phyloP scores from a whole-genome alignment of 345 rosid genomes.

The Erysimum cheiranthoides region DNA sequence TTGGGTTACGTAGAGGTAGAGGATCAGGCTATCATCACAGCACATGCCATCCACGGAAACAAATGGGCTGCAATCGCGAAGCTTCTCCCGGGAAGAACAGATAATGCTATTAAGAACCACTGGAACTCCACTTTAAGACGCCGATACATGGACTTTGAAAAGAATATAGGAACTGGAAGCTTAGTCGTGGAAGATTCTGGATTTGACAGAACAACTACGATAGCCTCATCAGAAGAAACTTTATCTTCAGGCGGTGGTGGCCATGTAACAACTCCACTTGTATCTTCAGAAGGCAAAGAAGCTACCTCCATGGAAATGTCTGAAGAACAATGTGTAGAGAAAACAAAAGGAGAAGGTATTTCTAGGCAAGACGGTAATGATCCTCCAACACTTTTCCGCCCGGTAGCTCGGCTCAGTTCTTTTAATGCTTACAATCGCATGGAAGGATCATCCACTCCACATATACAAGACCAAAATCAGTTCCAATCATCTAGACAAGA shows the following conservation, averaged over 20 bases:
- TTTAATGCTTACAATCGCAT: conserved; percentile 51
- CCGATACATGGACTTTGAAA: conserved; percentile 50
- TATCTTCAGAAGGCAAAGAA: conserved; percentile 64
- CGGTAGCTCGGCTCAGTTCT: conserved; percentile 71
- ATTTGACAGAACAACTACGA: conserved; percentile 51
- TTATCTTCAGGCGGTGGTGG: conserved; percentile 61
- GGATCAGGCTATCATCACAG: conserved; percentile 65
- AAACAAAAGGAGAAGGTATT: conserved; percentile 38
- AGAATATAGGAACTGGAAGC: conserved; percentile 42
- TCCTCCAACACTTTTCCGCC: conserved; percentile 68
- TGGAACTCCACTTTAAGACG: conserved; percentile 90
- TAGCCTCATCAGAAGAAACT: conserved; percentile 79
- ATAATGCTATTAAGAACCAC: conserved; percentile 86
- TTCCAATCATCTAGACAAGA: conserved; percentile 53
- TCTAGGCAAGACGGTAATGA: conserved; percentile 50
- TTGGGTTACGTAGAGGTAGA: conserved; percentile 63
- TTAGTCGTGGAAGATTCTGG: conserved; percentile 48
- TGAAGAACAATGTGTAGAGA: conserved; percentile 53
- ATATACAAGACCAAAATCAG: conserved; percentile 46
- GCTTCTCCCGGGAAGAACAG: conserved; percentile 86
- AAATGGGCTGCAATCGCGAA: conserved; percentile 87
- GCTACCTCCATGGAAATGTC: conserved; percentile 52
- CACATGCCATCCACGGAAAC: conserved; percentile 82
- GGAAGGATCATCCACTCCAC: conserved; percentile 49
- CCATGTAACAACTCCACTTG: conserved; percentile 57